These are phyloP conservation scores for Fusarium equiseti DNA, from an alignment of 2,329 filamentous ascomycete species.

Conservation along the genomic window DNA sequence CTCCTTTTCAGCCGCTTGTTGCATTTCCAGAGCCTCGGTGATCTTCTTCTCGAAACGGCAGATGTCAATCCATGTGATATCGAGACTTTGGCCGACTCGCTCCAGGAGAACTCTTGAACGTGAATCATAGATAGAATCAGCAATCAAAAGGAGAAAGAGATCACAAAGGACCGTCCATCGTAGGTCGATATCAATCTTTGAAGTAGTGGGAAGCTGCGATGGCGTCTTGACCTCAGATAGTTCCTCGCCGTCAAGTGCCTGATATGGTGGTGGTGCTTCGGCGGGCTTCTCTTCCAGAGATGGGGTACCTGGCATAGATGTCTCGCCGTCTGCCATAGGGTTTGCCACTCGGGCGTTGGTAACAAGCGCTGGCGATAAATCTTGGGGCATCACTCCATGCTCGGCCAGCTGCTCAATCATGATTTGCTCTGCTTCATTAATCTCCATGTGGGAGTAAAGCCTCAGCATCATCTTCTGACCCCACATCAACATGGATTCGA, in stretches of 20 bases:
- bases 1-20: conserved; percentile 92
- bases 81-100: conserved; percentile 81
- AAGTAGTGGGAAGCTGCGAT: conserved; percentile 82
- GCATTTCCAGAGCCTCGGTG: conserved; percentile 97
- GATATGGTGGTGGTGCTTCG: conserved; percentile 69
- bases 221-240: conserved; percentile 84
- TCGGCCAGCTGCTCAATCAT: conserved; percentile 98
- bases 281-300: conserved; percentile 60
- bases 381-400: conserved; percentile 86
- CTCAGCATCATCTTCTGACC: conserved; percentile 98
- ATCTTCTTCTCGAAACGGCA: conserved; percentile 97
- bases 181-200: conserved; percentile 93
- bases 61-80: conserved; percentile 91
- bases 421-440: conserved; percentile 88
- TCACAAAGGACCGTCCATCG: conserved; percentile 98
- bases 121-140: conserved; percentile 93
- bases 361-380: conserved; percentile 89
- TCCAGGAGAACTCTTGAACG: conserved; percentile 88
- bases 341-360: conserved; percentile 94
- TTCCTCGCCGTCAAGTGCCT: conserved; percentile 74
- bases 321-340: conserved; percentile 74
- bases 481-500: conserved; percentile 93
- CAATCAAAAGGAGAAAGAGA: conserved; percentile 93
- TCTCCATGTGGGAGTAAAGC: conserved; percentile 96
- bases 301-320: conserved; percentile 36